Conservation (phyloP, 139 green algal genomes). For the Edaphochlamys debaryana region DNA sequence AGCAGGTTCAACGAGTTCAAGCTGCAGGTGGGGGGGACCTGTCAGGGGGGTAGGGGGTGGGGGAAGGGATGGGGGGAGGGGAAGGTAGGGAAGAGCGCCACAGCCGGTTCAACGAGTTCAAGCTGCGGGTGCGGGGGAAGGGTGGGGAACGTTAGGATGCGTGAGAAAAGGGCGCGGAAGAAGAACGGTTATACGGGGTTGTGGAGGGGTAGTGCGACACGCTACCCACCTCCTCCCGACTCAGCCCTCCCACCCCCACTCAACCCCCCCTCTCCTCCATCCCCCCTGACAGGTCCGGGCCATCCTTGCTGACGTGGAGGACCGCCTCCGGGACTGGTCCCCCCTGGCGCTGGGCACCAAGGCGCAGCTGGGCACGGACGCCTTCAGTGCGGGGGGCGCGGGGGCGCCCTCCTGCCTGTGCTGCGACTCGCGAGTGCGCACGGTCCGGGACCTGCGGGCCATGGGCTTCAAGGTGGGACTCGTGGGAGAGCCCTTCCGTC, state of each 20-base stretch:
- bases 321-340: conserved; percentile 52
- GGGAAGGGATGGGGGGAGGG: too few relatives aligned
- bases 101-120: too few relatives aligned
- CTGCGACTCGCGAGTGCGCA: conserved; percentile 57
- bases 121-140: too few relatives aligned
- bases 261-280: neutral
- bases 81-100: too few relatives aligned
- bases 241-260: too few relatives aligned
- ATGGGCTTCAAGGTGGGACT: conserved; percentile 56
- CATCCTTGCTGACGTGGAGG: conserved; percentile 58
- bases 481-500: too few relatives aligned
- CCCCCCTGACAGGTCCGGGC: conserved; percentile 41
- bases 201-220: too few relatives aligned
- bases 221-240: too few relatives aligned
- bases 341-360: conserved; percentile 52
- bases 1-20: conserved; percentile 61
- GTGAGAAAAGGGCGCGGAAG: too few relatives aligned
- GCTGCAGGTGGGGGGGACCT: conserved; percentile 32
- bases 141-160: too few relatives aligned
- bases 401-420: conserved; percentile 55
- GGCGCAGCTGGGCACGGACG: conserved; percentile 42
- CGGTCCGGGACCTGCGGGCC: conserved; percentile 45
- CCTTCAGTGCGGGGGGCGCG: neutral
- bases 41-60: too few relatives aligned
- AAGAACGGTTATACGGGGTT: too few relatives aligned